These are phyloP conservation scores for Pythium phragmitis DNA, from an alignment of 352 stramenopile genomes.

Conservation along the genomic window DNA sequence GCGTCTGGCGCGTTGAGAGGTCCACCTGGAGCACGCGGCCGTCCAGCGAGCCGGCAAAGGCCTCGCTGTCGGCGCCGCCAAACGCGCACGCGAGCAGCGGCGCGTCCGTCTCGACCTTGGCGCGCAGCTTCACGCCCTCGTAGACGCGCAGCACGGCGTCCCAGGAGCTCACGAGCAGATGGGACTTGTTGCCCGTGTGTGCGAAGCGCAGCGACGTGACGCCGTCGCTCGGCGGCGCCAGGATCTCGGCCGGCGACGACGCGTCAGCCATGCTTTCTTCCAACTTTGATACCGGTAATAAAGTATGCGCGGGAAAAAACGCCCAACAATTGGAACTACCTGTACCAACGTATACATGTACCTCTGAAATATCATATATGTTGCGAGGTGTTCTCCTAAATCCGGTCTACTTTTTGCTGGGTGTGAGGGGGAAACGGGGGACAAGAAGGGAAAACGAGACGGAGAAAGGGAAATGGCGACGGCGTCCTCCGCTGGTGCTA, in stretches of 20 bases:
- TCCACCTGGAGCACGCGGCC: conserved; percentile 60
- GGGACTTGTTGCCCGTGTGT: conserved; percentile 34
- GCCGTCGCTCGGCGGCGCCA: conserved; percentile 77
- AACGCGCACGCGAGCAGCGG: conserved; percentile 72
- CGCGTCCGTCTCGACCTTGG: conserved; percentile 68
- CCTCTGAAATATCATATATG: conserved; percentile 5
- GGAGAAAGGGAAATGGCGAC: not conserved
- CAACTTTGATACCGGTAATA: conserved; percentile 3
- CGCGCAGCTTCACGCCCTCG: conserved; percentile 48
- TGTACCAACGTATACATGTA: conserved; percentile 7
- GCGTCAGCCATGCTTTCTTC: conserved; percentile 24
- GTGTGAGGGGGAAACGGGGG: not conserved
- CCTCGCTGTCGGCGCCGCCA: conserved; percentile 55
- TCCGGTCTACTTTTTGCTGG: not conserved
- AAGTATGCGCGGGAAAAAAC: conserved; percentile 2
- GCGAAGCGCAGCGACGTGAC: conserved; percentile 84
- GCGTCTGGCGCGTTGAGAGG: conserved; percentile 39
- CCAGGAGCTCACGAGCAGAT: conserved; percentile 81
- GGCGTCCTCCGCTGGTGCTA: not conserved
- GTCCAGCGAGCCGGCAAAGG: conserved; percentile 75
- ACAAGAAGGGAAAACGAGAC: not conserved
- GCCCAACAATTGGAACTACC: not conserved
- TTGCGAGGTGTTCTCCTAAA: not conserved
- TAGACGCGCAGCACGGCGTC: conserved; percentile 71
- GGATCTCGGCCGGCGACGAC: conserved; percentile 37